Evolutionary conservation across 1,284 basidiomycete species (phyloP).

Genomic region (Sporisorium iseilematis-ciliati): DNA sequence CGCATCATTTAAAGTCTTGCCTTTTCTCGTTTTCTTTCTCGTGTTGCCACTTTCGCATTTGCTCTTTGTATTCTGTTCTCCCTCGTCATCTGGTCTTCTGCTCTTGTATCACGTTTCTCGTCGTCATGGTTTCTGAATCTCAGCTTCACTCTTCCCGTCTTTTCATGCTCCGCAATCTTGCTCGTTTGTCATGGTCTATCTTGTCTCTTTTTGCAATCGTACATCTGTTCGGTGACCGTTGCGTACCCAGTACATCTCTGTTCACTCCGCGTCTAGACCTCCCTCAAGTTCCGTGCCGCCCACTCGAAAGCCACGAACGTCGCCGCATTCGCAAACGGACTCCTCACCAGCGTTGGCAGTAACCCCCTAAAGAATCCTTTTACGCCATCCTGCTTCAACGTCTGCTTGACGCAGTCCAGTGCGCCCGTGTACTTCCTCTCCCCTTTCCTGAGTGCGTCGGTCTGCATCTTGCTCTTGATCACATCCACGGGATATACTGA

Average conservation of each 20-base stretch:
- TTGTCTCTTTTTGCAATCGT: too few relatives aligned
- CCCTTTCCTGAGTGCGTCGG: constrained; percentile 75
- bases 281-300: constrained; percentile 37
- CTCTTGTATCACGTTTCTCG: too few relatives aligned
- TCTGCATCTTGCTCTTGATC: constrained; percentile 95
- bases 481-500: constrained; percentile 92
- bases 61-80: too few relatives aligned
- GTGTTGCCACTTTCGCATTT: too few relatives aligned
- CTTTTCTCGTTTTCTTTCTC: too few relatives aligned
- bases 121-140: too few relatives aligned
- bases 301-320: constrained; percentile 68
- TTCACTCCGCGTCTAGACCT: constrained; percentile 14
- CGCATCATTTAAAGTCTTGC: too few relatives aligned
- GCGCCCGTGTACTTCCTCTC: constrained; percentile 81
- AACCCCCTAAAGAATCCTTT: constrained; percentile 90
- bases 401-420: constrained; percentile 83
- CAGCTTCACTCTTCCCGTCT: too few relatives aligned
- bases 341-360: constrained; percentile 86
- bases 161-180: too few relatives aligned
- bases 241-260: not conserved
- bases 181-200: too few relatives aligned
- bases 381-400: constrained; percentile 84
- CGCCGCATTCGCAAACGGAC: constrained; percentile 67
- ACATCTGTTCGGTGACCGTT: not conserved
- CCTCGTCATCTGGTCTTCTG: too few relatives aligned